These are phyloP conservation scores for Clitopilus passeckerianus DNA, from an alignment of 768 basidiomycete genomes.

Conservation along the genomic window DNA sequence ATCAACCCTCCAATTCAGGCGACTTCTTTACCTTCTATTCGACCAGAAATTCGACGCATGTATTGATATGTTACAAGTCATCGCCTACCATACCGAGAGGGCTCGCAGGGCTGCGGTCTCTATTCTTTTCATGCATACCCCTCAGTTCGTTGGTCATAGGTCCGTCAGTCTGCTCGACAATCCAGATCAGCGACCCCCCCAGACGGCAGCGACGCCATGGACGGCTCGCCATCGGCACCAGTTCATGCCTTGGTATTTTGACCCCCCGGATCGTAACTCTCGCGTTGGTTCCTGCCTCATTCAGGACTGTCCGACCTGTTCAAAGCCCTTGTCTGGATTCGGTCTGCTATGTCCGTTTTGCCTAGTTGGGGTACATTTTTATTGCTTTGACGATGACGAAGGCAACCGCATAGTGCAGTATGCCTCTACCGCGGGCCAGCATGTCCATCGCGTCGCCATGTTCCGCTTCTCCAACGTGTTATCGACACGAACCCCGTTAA, in stretches of 20 bases:
- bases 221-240: slow-evolving; percentile 45
- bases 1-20: slow-evolving; percentile 43
- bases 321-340: slow-evolving; percentile 53
- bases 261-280: slow-evolving; percentile 13
- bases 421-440: slow-evolving; percentile 33
- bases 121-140: slow-evolving; percentile 61
- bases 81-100: slow-evolving; percentile 58
- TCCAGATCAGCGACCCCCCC: slow-evolving; percentile 18
- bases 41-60: slow-evolving; percentile 62
- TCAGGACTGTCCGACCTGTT: slow-evolving; percentile 53
- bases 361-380: slow-evolving; percentile 65
- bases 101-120: slow-evolving; percentile 52
- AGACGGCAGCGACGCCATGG: slow-evolving; percentile 12
- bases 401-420: slow-evolving; percentile 60
- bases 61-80: slow-evolving; percentile 65
- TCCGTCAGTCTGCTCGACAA: slow-evolving; percentile 47
- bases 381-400: slow-evolving; percentile 71
- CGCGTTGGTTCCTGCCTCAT: slow-evolving; percentile 28
- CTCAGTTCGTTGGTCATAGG: slow-evolving; percentile 63
- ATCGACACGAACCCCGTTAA: slow-evolving; percentile 16
- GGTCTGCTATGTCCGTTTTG: slow-evolving; percentile 71
- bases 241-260: slow-evolving; percentile 66
- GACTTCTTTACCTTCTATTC: slow-evolving; percentile 49
- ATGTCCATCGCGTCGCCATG: slow-evolving; percentile 54
- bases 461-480: slow-evolving; percentile 54